phyloP scores from a whole-genome alignment of 2,329 filamentous ascomycete species.

The Colletotrichum salicis region DNA sequence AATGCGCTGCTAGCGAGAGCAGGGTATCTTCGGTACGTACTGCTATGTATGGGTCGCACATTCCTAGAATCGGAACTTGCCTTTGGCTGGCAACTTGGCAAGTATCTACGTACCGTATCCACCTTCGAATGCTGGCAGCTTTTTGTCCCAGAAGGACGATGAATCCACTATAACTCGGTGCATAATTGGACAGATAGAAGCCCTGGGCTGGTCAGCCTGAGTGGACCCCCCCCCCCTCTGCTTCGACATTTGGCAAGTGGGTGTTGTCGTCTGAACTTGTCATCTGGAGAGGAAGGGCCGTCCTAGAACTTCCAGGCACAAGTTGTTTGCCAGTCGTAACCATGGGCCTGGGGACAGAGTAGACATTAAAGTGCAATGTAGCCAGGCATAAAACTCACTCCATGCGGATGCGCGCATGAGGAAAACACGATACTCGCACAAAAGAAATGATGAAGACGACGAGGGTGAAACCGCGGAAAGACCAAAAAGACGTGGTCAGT shows the following conservation, averaged over 20 bases:
- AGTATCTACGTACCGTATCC: not conserved
- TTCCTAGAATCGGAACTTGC: not conserved
- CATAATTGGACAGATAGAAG: not conserved
- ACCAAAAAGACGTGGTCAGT: not conserved
- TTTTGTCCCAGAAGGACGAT: not conserved
- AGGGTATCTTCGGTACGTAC: not conserved
- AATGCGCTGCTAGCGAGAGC: not conserved
- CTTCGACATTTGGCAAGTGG: not conserved
- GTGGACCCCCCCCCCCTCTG: not conserved
- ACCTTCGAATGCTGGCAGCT: not conserved
- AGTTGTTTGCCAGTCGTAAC: not conserved
- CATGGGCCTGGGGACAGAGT: not conserved
- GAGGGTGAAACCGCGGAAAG: not conserved
- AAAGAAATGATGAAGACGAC: not conserved
- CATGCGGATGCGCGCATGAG: not conserved
- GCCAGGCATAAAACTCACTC: not conserved
- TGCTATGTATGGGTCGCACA: not conserved
- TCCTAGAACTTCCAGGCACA: not conserved
- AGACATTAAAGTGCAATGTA: not conserved
- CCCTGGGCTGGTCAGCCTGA: not conserved
- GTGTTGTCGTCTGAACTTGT: constrained; percentile 10
- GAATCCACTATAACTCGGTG: not conserved
- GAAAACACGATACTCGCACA: not conserved
- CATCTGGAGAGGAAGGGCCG: not conserved
- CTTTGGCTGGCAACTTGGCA: not conserved